These are phyloP conservation scores for Cercospora sp. DNA, from an alignment of 2,329 filamentous ascomycete species.

Conservation along the genomic window DNA sequence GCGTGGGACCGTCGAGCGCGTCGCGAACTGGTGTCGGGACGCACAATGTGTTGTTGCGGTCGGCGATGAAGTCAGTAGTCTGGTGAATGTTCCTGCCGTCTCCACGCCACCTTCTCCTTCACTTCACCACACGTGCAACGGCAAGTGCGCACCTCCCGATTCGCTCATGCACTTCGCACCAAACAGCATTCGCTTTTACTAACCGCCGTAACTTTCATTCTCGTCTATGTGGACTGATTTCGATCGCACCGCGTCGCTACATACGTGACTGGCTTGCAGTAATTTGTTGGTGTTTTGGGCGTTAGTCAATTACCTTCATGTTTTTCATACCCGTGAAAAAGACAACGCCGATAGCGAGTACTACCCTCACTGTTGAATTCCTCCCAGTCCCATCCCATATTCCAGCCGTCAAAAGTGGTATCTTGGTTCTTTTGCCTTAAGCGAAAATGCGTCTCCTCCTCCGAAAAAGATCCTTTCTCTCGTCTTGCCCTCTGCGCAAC, in stretches of 20 bases:
- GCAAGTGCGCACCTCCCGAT: background rate
- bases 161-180: background rate
- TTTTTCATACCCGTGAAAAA: background rate
- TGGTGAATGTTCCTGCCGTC: background rate
- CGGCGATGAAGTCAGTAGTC: background rate
- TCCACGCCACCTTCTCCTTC: background rate
- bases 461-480: background rate
- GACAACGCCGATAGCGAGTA: conserved; percentile 11
- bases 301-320: conserved; percentile 19
- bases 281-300: background rate
- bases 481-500: background rate
- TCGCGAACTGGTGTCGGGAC: background rate
- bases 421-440: conserved; percentile 10
- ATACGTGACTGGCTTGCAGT: conserved; percentile 12
- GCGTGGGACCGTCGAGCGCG: background rate
- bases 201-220: conserved; percentile 8
- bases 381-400: conserved; percentile 2
- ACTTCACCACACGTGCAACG: background rate
- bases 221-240: conserved; percentile 10
- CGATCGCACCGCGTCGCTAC: conserved; percentile 7
- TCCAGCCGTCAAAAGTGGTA: conserved; percentile 17
- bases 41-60: background rate
- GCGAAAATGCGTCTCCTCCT: background rate
- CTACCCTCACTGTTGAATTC: background rate
- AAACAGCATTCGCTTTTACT: background rate